Percentiles rank a stretch among this genome's conserved stretches.
phyloP scores from a whole-genome alignment of 2,329 filamentous ascomycete species.

The Trichoderma breve region DNA sequence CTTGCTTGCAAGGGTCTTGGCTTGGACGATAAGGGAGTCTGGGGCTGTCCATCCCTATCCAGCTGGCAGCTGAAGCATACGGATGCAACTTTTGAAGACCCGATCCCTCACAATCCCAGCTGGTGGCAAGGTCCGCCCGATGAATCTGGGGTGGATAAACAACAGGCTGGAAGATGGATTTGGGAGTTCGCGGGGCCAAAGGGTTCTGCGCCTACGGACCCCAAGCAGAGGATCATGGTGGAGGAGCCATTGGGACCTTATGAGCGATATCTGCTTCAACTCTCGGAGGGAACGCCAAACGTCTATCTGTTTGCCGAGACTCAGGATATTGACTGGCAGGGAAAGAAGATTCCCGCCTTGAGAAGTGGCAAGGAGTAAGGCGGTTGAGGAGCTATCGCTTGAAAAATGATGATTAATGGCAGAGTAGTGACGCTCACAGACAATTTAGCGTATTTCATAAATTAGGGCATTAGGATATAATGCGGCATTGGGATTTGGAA shows the following conservation, averaged over 20 bases:
- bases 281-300: slow-evolving; percentile 45
- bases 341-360: slow-evolving; percentile 8
- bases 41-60: slow-evolving; percentile 46
- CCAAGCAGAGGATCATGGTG: slow-evolving; percentile 43
- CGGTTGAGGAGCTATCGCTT: neutral
- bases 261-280: slow-evolving; percentile 47
- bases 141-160: slow-evolving; percentile 25
- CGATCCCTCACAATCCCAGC: slow-evolving; percentile 33
- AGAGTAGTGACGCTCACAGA: too few species aligned
- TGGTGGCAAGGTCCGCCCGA: slow-evolving; percentile 33
- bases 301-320: slow-evolving; percentile 41
- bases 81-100: slow-evolving; percentile 33
- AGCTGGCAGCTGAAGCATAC: slow-evolving; percentile 45
- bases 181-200: slow-evolving; percentile 54
- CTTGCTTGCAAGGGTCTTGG: slow-evolving; percentile 50
- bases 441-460: neutral
- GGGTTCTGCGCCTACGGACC: slow-evolving; percentile 39
- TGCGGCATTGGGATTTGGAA: neutral
- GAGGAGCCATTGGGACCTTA: slow-evolving; percentile 55
- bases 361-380: neutral
- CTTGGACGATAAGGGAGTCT: slow-evolving; percentile 47
- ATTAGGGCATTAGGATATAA: neutral
- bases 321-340: slow-evolving; percentile 18
- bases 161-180: slow-evolving; percentile 44
- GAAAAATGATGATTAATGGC: neutral